A percentile compares a stretch with the other conserved stretches of the same genome.
Conservation (phyloP, 768 basidiomycete genomes). For the Pleurotus citrinopileatus region DNA sequence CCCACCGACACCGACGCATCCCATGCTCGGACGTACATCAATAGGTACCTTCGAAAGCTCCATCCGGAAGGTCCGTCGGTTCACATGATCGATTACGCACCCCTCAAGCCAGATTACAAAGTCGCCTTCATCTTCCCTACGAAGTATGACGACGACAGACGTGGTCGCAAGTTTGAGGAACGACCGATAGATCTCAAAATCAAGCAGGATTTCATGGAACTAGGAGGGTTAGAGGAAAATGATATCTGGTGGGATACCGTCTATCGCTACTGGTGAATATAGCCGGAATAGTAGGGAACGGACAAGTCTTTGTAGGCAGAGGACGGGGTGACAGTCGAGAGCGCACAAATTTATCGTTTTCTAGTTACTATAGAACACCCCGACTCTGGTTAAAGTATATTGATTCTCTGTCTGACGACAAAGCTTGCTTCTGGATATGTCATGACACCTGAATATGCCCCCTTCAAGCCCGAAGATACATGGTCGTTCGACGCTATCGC, state of each 20-base stretch:
- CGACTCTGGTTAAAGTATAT: no score
- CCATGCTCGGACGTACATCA: not conserved
- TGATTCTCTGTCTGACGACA: no score
- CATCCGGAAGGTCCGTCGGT: not conserved
- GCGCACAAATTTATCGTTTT: no score
- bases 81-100: not conserved
- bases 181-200: not conserved
- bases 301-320: no score
- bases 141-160: not conserved
- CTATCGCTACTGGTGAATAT: not conserved
- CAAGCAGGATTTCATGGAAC: not conserved
- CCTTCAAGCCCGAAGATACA: not conserved
- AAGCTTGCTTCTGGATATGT: not conserved
- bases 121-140: not conserved
- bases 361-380: no score
- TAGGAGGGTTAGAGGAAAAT: not conserved
- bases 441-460: not conserved
- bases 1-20: not conserved
- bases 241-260: not conserved
- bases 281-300: no score
- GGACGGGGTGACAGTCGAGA: no score
- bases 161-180: not conserved
- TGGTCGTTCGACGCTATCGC: not conserved
- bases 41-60: not conserved
- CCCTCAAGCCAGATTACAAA: not conserved